Percentiles rank a stretch among this genome's conserved stretches.
Evolutionary conservation across 1,284 basidiomycete species (phyloP).

Genomic region (Rhodotorula sp.): DNA sequence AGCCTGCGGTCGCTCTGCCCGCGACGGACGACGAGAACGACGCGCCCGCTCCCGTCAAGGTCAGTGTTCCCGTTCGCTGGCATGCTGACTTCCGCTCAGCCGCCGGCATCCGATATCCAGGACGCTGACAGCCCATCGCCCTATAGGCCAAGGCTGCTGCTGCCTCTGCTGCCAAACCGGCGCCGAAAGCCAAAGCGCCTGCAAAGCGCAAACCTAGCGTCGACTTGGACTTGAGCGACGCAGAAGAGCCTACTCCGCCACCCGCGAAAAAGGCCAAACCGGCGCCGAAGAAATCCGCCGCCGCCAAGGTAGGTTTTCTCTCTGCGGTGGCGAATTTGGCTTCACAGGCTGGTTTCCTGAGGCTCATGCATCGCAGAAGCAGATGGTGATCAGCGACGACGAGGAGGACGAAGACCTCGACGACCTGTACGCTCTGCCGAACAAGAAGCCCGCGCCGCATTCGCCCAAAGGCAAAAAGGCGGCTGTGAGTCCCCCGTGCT

Average conservation of each 20-base stretch:
- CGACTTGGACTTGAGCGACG: constrained; percentile 21
- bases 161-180: constrained; percentile 3
- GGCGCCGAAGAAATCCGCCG: constrained; percentile 13
- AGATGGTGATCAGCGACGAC: constrained; percentile 5
- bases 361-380: background rate
- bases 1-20: constrained; percentile 6
- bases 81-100: background rate
- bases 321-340: background rate
- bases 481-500: constrained; percentile 2
- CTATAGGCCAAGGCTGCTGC: background rate
- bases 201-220: constrained; percentile 15
- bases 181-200: constrained; percentile 53
- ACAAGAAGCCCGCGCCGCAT: constrained; percentile 28
- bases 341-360: background rate
- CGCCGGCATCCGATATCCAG: background rate
- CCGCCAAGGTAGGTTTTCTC: constrained; percentile 7
- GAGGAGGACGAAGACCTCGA: constrained; percentile 17
- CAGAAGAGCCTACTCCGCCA: constrained; percentile 4
- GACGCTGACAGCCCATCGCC: background rate
- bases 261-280: constrained; percentile 15
- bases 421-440: constrained; percentile 24
- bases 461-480: constrained; percentile 42
- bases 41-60: constrained; percentile 11
- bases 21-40: constrained; percentile 17
- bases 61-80: background rate